Conservation (phyloP, 1,284 basidiomycete genomes). For the Malassezia arunalokei region DNA sequence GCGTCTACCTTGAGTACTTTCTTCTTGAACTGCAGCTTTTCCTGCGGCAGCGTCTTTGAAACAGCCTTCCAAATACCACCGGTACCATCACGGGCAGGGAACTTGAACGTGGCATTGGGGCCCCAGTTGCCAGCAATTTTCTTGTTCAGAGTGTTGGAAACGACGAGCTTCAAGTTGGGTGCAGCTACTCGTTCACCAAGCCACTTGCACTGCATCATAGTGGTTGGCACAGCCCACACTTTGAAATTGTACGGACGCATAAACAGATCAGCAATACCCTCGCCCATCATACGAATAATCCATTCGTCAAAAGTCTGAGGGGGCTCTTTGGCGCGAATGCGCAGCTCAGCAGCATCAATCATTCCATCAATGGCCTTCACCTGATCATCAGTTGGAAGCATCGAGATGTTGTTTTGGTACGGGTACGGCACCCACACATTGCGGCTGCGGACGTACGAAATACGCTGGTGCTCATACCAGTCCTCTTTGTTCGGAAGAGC, state of each 20-base stretch:
- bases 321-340: slow-evolving; percentile 43
- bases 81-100: slow-evolving; percentile 51
- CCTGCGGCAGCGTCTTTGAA: slow-evolving; percentile 48
- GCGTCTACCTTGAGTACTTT: slow-evolving; percentile 48
- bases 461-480: slow-evolving; percentile 52
- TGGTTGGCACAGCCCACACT: slow-evolving; percentile 52
- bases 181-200: slow-evolving; percentile 53
- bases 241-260: slow-evolving; percentile 54
- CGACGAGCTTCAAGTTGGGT: slow-evolving; percentile 50
- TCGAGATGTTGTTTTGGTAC: slow-evolving; percentile 52
- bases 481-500: slow-evolving; percentile 49
- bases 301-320: slow-evolving; percentile 50
- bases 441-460: slow-evolving; percentile 51
- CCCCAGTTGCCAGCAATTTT: slow-evolving; percentile 52
- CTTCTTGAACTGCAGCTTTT: slow-evolving; percentile 47
- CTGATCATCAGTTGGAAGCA: slow-evolving; percentile 50
- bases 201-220: slow-evolving; percentile 53
- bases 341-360: slow-evolving; percentile 48
- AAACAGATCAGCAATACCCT: slow-evolving; percentile 51
- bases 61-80: slow-evolving; percentile 53
- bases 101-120: slow-evolving; percentile 52
- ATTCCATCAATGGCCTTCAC: slow-evolving; percentile 51
- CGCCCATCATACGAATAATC: slow-evolving; percentile 51
- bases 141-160: slow-evolving; percentile 51
- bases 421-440: slow-evolving; percentile 51